These are phyloP conservation scores for Tuber aestivum DNA, from an alignment of 495 filamentous ascomycete species.

Conservation along the genomic window DNA sequence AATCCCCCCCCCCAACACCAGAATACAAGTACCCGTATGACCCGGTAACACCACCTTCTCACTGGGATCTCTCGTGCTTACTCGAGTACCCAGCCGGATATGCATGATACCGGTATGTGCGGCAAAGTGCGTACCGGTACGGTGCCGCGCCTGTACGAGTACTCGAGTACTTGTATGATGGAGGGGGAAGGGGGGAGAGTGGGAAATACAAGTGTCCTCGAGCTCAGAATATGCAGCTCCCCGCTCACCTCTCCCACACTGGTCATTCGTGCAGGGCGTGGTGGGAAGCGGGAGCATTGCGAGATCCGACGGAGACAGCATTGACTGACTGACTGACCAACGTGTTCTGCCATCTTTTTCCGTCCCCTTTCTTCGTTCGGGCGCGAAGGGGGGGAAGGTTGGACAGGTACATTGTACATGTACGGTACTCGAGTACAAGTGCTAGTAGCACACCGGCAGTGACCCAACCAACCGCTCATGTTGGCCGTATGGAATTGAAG, in stretches of 20 bases:
- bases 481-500: too few species aligned
- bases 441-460: not conserved
- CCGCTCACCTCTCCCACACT: not conserved
- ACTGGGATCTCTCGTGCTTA: not conserved
- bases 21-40: not conserved
- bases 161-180: too few species aligned
- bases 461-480: not conserved
- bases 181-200: not conserved
- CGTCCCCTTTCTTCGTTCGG: too few species aligned
- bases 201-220: too few species aligned
- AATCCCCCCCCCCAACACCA: not conserved
- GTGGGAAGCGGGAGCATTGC: not conserved
- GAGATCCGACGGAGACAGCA: not conserved
- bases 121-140: not conserved
- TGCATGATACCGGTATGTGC: too few species aligned
- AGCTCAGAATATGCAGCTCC: not conserved
- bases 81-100: not conserved
- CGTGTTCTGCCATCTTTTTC: too few species aligned
- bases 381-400: constrained; percentile 2
- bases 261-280: not conserved
- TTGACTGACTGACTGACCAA: not conserved
- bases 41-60: not conserved
- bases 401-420: not conserved
- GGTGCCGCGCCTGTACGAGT: too few species aligned
- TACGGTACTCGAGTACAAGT: too few species aligned